phyloP scores from a whole-genome alignment of 176 grass and related monocot genomes.

The Phoenix dactylifera region DNA sequence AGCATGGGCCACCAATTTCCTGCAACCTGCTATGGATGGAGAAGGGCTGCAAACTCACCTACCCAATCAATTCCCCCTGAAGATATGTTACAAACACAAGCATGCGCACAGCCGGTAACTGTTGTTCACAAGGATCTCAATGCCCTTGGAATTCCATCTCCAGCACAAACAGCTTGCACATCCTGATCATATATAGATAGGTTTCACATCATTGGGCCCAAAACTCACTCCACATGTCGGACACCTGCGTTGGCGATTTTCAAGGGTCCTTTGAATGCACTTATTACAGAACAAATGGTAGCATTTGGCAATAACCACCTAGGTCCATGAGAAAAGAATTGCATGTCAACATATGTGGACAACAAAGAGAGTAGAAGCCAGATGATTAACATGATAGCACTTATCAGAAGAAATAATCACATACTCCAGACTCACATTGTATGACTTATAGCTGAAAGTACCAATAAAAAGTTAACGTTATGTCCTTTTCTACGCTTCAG shows the following conservation, averaged over 20 bases:
- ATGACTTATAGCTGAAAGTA: no score
- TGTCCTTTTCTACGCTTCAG: no score
- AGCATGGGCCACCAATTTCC: conserved; percentile 3
- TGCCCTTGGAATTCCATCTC: no score
- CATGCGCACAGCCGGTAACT: not conserved
- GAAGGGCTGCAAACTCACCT: no score
- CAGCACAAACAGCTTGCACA: not conserved
- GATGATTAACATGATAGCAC: no score
- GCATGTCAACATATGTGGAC: not conserved
- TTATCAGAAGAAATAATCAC: no score
- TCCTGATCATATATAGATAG: conserved; percentile 72
- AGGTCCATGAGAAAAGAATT: conserved; percentile 3
- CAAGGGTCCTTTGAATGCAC: conserved; percentile 55
- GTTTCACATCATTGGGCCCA: conserved; percentile 73
- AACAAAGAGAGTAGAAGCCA: no score
- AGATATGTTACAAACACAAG: not conserved
- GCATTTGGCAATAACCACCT: conserved; percentile 90
- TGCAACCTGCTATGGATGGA: conserved; percentile 12
- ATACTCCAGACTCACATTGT: no score
- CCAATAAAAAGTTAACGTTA: no score
- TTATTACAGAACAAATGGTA: conserved; percentile 83
- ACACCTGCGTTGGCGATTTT: conserved; percentile 61
- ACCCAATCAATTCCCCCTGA: no score
- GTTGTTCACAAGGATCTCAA: no score
- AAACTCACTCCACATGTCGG: conserved; percentile 70